Evolutionary conservation across 805 yeast genomes (phyloP).

Genomic region (Sporopachydermia lactativora): DNA sequence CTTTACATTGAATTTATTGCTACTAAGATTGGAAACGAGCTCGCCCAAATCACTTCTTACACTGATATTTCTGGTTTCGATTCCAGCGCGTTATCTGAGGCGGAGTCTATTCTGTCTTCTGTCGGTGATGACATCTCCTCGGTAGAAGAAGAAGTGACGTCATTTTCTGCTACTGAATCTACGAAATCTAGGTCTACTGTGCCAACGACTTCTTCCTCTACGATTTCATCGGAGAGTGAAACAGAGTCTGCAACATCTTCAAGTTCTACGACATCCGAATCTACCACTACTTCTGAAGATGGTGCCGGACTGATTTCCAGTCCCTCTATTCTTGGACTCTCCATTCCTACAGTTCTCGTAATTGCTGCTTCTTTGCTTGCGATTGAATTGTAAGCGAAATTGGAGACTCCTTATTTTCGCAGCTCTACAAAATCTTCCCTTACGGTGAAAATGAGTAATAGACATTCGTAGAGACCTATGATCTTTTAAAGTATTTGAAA

Average conservation of each 20-base stretch:
- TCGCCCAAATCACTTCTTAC: neutral
- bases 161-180: neutral
- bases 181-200: neutral
- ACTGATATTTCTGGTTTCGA: neutral
- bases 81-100: neutral
- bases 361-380: neutral
- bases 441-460: no score
- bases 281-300: neutral
- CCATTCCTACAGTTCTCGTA: neutral
- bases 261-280: neutral
- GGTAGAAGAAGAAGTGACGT: neutral
- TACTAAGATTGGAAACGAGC: neutral
- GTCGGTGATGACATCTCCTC: neutral
- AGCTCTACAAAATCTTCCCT: neutral
- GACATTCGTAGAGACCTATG: no score
- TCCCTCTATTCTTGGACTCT: neutral
- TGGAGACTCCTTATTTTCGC: neutral
- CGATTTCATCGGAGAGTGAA: neutral
- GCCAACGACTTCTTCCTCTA: neutral
- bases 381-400: neutral
- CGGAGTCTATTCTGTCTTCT: neutral
- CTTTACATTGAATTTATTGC: neutral
- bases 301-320: neutral
- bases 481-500: no score
- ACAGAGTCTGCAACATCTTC: neutral